Base-by-base conservation (phyloP, 2,329 filamentous ascomycete species). In the Diaporthe australafricana region DNA sequence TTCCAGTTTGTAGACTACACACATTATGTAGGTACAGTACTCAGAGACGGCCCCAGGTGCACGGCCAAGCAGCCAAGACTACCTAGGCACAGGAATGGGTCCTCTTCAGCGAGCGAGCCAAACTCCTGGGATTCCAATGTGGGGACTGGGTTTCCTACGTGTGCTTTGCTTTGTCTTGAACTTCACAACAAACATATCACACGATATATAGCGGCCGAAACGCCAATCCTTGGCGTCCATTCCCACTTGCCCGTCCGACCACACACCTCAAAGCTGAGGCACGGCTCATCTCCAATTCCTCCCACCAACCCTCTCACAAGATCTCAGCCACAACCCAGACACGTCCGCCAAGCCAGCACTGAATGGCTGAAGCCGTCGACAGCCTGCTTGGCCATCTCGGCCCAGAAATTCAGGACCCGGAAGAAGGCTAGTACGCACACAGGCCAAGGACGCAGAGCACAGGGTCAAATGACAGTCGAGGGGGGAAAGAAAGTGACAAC, bases 331-430 rank as follows among this genome's bases (percentile, higher is more conserved):
- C 48, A n/a, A 20, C 53, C 40, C 66, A 48, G 50, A 35, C 65
- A 16, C 42, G 35, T 40, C 40, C 40, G 66, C 66, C 42, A 48
- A 69, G 66, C 52, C 27, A 57, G 22, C 60, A 48, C 60, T 63
- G 55, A 60, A 73, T 72, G 69, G 70, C 70, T 48, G 48, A 40
- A 48, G 65, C 70, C 12, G 27, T 73, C 27, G 55, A 73, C 35
- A 53, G 70, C 22, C 75, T 84, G 27, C 71, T 79, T 30, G 73
- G 77, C 35, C 77, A 76, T 6, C 80, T 87, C 4, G 85, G 82
- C 38, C 78, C 81, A 6, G 85, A 87, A 74, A 80, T 88, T 63
- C 79, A 84, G 30, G 86, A 88, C 73, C 79, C 83, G 1, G 86
- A 88, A 74, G 86, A 88, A 83, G 86, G 86, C 82, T 75, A 55